phyloP scores from a whole-genome alignment of 768 basidiomycete species.

The Phlegmacium glaucopus region DNA sequence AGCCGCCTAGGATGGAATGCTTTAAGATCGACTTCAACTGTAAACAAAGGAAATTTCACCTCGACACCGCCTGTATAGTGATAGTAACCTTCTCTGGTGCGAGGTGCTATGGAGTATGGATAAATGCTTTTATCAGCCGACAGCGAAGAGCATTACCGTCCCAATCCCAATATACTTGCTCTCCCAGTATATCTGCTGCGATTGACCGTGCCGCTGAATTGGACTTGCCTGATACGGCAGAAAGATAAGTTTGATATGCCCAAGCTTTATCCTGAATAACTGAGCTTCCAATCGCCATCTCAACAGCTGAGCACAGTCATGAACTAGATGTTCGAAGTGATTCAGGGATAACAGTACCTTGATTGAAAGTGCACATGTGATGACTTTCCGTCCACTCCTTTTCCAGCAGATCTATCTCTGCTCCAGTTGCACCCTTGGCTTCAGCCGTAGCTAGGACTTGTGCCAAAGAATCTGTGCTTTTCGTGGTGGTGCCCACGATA shows the following conservation, averaged over 20 bases:
- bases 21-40: not conserved
- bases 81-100: constrained; percentile 90
- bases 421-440: constrained; percentile 55
- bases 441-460: constrained; percentile 71
- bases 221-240: constrained; percentile 60
- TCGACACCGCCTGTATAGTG: constrained; percentile 81
- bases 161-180: constrained; percentile 83
- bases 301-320: constrained; percentile 44
- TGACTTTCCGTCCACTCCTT: constrained; percentile 67
- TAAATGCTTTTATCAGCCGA: not conserved
- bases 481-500: constrained; percentile 59
- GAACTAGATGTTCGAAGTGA: constrained; percentile 1
- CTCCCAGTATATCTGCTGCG: constrained; percentile 72
- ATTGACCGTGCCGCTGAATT: constrained; percentile 67
- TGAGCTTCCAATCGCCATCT: constrained; percentile 51
- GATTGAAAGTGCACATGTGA: constrained; percentile 77
- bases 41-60: constrained; percentile 27
- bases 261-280: constrained; percentile 48
- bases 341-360: constrained; percentile 45
- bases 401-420: constrained; percentile 73
- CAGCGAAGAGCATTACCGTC: constrained; percentile 49
- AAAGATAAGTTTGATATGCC: constrained; percentile 56
- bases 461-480: constrained; percentile 51
- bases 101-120: constrained; percentile 51
- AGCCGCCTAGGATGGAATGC: constrained; percentile 47